These are phyloP conservation scores for Begonia loranthoides DNA, from an alignment of 306 rosid genomes.

Conservation along the genomic window DNA sequence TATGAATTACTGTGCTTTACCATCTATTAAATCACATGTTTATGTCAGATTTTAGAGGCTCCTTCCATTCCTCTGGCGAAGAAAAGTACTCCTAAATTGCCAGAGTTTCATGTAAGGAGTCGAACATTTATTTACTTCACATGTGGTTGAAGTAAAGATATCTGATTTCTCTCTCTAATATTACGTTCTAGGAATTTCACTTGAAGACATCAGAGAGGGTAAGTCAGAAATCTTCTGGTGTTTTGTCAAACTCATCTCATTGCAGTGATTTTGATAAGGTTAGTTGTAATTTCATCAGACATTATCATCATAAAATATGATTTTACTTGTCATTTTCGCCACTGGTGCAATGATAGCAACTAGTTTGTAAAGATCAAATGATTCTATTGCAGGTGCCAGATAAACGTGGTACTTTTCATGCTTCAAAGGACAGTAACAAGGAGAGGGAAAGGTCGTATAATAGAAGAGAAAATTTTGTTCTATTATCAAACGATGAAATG, in stretches of 20 bases:
- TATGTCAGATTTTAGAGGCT: constrained; percentile 67
- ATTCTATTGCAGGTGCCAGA: constrained; percentile 36
- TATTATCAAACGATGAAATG: neutral
- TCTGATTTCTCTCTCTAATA: neutral
- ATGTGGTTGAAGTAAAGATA: neutral
- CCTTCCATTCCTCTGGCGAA: constrained; percentile 63
- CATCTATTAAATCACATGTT: constrained; percentile 8
- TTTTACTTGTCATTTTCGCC: neutral
- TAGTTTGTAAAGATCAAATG: neutral
- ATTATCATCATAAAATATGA: neutral
- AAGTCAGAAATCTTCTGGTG: constrained; percentile 43
- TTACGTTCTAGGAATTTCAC: constrained; percentile 11
- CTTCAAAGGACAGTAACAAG: constrained; percentile 26
- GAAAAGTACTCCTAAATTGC: constrained; percentile 69
- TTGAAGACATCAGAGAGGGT: constrained; percentile 86
- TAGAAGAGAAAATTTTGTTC: neutral
- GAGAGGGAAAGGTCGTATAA: constrained; percentile 51
- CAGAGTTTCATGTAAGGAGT: constrained; percentile 79
- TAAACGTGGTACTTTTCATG: constrained; percentile 5
- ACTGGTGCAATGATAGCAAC: neutral
- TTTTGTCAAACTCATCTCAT: constrained; percentile 41
- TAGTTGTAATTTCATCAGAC: neutral
- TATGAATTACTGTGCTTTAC: constrained; percentile 8
- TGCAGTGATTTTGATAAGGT: constrained; percentile 42
- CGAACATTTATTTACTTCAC: neutral